Percentiles rank a stretch among this genome's conserved stretches.
These are phyloP conservation scores for Alternaria metachromatica DNA, from an alignment of 2,329 filamentous ascomycete genomes.

Conservation along the genomic window DNA sequence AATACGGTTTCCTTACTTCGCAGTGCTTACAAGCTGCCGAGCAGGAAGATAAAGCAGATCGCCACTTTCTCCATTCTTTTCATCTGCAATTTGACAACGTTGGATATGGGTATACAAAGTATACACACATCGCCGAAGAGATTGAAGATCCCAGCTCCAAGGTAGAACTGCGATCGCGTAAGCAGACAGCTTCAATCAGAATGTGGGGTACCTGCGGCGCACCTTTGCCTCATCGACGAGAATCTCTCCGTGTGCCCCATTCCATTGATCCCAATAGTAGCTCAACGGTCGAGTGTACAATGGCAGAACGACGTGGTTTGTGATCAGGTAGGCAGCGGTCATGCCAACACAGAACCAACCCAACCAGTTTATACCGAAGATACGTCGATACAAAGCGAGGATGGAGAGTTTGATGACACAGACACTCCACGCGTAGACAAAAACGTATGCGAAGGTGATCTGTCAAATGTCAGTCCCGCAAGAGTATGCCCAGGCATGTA, in stretches of 20 bases:
- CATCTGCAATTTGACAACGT: slow-evolving; percentile 19
- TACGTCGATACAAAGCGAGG: not conserved
- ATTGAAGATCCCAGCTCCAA: not conserved
- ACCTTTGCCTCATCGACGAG: not conserved
- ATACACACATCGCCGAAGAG: not conserved
- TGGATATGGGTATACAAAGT: slow-evolving; percentile 10
- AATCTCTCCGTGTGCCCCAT: not conserved
- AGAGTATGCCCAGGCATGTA: not conserved
- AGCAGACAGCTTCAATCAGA: not conserved
- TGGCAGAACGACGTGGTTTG: not conserved
- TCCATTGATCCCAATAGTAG: not conserved
- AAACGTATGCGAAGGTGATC: not conserved
- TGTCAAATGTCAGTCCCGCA: not conserved
- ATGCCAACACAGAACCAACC: not conserved
- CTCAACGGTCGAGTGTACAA: not conserved
- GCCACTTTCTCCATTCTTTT: slow-evolving; percentile 28
- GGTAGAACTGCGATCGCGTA: not conserved
- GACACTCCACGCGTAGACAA: not conserved
- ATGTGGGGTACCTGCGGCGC: not conserved
- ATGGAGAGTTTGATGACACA: not conserved
- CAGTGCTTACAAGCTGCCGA: slow-evolving; percentile 28
- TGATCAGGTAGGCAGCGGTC: not conserved
- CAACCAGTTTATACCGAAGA: not conserved
- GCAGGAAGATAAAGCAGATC: slow-evolving; percentile 29
- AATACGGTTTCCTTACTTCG: not conserved